A percentile compares a stretch with the other conserved stretches of the same genome.
These are phyloP conservation scores for Chaetomiaceae sp. DNA, from an alignment of 2,329 filamentous ascomycete species.

Conservation along the genomic window DNA sequence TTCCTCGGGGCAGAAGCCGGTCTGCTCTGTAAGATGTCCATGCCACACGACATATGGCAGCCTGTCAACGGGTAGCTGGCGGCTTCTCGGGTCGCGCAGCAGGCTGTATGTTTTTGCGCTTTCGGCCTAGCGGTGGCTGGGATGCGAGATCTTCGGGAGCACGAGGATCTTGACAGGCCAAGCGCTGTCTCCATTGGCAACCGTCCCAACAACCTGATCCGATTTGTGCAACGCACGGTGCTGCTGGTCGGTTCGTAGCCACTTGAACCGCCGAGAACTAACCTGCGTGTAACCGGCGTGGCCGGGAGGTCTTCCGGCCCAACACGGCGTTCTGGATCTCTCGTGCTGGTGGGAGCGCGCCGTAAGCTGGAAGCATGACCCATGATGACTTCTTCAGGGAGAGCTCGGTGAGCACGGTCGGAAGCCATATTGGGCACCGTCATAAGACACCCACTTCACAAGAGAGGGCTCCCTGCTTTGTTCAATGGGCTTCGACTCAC, in stretches of 20 bases:
- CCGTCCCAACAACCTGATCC: slow-evolving; percentile 6
- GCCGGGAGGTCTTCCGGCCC: slow-evolving; percentile 11
- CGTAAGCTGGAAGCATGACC: too few species aligned
- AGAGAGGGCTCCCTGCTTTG: too few species aligned
- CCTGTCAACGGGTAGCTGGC: slow-evolving; percentile 5
- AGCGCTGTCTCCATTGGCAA: background rate
- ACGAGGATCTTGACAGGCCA: slow-evolving; percentile 1
- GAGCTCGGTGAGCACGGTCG: too few species aligned
- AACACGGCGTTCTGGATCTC: too few species aligned
- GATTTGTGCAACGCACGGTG: background rate
- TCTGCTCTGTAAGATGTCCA: background rate
- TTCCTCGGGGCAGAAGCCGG: background rate
- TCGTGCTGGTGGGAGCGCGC: too few species aligned
- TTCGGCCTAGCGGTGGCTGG: slow-evolving; percentile 15
- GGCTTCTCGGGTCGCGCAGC: slow-evolving; percentile 16
- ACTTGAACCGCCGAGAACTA: background rate
- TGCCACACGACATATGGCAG: slow-evolving; percentile 9
- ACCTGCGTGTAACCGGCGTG: slow-evolving; percentile 16
- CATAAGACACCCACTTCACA: too few species aligned
- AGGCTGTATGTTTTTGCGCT: slow-evolving; percentile 14
- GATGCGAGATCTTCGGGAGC: slow-evolving; percentile 17
- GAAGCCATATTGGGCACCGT: too few species aligned
- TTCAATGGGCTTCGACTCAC: too few species aligned
- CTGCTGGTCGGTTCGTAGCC: background rate
- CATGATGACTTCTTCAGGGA: too few species aligned